phyloP scores from a whole-genome alignment of 345 rosid genomes.

The Brassica juncea region DNA sequence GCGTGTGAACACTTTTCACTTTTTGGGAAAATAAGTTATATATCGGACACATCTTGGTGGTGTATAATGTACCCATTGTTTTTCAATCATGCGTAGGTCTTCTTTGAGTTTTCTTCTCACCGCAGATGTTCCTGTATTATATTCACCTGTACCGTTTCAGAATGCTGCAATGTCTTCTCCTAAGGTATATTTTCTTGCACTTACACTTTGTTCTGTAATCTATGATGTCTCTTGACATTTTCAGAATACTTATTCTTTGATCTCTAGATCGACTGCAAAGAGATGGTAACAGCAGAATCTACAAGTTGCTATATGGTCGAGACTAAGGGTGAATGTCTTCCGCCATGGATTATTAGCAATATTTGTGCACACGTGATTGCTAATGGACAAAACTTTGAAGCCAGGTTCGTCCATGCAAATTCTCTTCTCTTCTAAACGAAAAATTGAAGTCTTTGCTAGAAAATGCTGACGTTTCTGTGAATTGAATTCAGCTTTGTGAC shows the following conservation, averaged over 20 bases:
- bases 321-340: constrained; percentile 64
- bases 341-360: constrained; percentile 83
- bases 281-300: constrained; percentile 53
- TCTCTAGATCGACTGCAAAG: constrained; percentile 74
- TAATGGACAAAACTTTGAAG: constrained; percentile 66
- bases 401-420: constrained; percentile 54
- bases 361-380: constrained; percentile 59
- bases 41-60: background rate
- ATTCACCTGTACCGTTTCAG: constrained; percentile 77
- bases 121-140: constrained; percentile 75
- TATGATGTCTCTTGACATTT: constrained; percentile 17
- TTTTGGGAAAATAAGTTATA: constrained; percentile 1
- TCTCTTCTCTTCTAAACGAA: constrained; percentile 3
- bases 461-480: constrained; percentile 4
- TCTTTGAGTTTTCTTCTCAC: constrained; percentile 63
- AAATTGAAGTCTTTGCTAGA: background rate
- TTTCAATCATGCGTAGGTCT: constrained; percentile 55
- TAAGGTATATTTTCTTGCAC: constrained; percentile 47
- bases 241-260: constrained; percentile 18
- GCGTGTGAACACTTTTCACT: constrained; percentile 3
- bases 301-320: constrained; percentile 55
- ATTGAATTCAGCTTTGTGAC: constrained; percentile 66
- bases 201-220: constrained; percentile 4
- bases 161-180: constrained; percentile 86
- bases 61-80: constrained; percentile 18